Base-by-base conservation (phyloP, 768 basidiomycete species). In the Leccinum subgranulosum region DNA sequence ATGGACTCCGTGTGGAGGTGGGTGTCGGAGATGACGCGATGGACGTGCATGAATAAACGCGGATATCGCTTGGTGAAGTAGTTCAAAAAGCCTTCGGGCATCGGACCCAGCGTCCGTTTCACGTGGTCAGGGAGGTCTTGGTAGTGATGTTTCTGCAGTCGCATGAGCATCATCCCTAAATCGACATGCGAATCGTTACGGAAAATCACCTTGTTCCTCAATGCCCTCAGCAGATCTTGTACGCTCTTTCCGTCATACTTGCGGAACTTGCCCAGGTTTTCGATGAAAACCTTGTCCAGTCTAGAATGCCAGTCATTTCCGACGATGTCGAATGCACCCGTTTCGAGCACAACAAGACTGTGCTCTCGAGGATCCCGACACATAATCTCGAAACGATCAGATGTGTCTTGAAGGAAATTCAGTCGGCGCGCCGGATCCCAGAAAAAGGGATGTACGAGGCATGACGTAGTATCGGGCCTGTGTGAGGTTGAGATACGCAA, bases 351-450 rank as follows among this genome's bases (percentile, higher is more conserved):
- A 12, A 91, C 64, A 23, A 99, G 79, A 55, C 84, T 81, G 0
- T 84, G 79, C 56, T 96, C 92, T 56, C 85, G 86, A 0, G 95
- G 94, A 49, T 96, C 94, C 29, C 93, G 84, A 63, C 88, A 90
- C 93, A 98, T 96, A 69, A 94, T 94, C 73, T 98, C 97, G 71
- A 98, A 99, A 5, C 95, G 84, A 73, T 98, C 96, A 0, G 94
- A 97, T 0, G 94, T 92, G 61, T 98, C 97, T 73, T 96, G 95
- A n/a, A 99, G 78, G 81, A 99, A 99, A 51, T 83, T 85, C 5
- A 99, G 76, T 43, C 96, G 83, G 56, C 89, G 85, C 8, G 81
- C 87, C 0, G 94, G 76, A 54, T 94, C 87, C 97, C 97, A 99
- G 78, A 98, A 99, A 79, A 91, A 96, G 0, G 97, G 97, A 75